These are phyloP conservation scores for Trichoderma endophyticum DNA, from an alignment of 2,329 filamentous ascomycete genomes.

Conservation along the genomic window DNA sequence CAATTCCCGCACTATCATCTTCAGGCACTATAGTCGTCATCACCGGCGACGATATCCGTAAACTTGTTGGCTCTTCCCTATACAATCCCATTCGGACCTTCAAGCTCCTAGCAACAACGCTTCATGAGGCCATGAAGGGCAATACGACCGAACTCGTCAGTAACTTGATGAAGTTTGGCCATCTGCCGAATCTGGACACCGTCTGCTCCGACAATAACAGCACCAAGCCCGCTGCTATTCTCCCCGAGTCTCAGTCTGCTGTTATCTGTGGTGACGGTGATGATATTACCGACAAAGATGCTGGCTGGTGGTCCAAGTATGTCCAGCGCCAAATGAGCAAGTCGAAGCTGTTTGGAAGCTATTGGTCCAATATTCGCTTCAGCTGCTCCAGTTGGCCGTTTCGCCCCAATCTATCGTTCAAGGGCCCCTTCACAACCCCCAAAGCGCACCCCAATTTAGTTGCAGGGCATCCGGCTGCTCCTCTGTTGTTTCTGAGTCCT, in stretches of 20 bases:
- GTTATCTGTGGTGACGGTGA: background rate
- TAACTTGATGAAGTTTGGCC: background rate
- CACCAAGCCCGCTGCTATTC: background rate
- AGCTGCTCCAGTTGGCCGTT: background rate
- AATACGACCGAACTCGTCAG: background rate
- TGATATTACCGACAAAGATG: background rate
- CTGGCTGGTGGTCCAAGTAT: background rate
- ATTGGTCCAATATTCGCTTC: background rate
- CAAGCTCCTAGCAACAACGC: background rate
- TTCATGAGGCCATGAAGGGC: background rate
- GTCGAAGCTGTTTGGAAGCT: background rate
- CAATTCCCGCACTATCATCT: background rate
- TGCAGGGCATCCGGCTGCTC: background rate
- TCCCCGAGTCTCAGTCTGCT: background rate
- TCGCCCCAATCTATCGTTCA: background rate
- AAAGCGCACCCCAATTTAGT: background rate
- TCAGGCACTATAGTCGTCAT: background rate
- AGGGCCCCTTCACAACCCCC: background rate
- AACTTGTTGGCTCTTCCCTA: background rate
- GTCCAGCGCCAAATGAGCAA: background rate
- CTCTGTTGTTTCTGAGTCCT: background rate
- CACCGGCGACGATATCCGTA: background rate
- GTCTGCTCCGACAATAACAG: background rate
- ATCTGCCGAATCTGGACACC: background rate
- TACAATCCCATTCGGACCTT: background rate